Base-by-base conservation (phyloP, 2,329 filamentous ascomycete species). In the Fusarium devonianum region DNA sequence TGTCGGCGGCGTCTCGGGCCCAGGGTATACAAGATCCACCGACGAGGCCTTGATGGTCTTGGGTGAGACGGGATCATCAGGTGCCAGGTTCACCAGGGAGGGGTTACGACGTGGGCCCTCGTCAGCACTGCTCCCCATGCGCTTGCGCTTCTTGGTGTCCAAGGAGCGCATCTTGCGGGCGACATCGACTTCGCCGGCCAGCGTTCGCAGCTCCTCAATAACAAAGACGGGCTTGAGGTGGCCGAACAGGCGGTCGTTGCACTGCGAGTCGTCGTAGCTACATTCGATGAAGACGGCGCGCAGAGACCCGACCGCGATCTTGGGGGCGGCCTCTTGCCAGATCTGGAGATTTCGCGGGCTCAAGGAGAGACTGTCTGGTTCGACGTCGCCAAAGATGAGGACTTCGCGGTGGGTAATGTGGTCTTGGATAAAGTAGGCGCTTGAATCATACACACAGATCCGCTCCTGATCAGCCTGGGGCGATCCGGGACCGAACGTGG, bases 281-380 rank as follows among this genome's bases (percentile, higher is more conserved):
- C 93, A 97, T 75, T 99, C 94, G 62, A 99, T 95, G 67, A 97
- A 93, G 10, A 99, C 88, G 9, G 88, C 93, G 0, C 80, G 82
- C 1, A 99, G 79, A 4, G 81, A 78, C 2, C 90, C 90, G 0
- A 79, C 74, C 0, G 79, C 88, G 18, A 99, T 85, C 68, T 95
- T 96, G 7, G 88, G 88, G 0, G 92, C 93, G 0, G 93, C 93
- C 65, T 94, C 89, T 58, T 84, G 81, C 94, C 94, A 99, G 11
- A 99, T 85, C 11, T 79, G 77, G n/a, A 81, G 75, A 59, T 94
- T 97, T 17, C 92, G 85, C 1, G 93, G 92, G 2, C 84, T 87
- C 2, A 93, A 73, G 0, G 91, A 95, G 18, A 97, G 73, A 7
- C 85, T 87, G 71, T 99, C 94, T 1, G 94, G 92, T 67, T 99